phyloP scores from a whole-genome alignment of 2,329 filamentous ascomycete genomes.

The Ceratocystis albifundus region DNA sequence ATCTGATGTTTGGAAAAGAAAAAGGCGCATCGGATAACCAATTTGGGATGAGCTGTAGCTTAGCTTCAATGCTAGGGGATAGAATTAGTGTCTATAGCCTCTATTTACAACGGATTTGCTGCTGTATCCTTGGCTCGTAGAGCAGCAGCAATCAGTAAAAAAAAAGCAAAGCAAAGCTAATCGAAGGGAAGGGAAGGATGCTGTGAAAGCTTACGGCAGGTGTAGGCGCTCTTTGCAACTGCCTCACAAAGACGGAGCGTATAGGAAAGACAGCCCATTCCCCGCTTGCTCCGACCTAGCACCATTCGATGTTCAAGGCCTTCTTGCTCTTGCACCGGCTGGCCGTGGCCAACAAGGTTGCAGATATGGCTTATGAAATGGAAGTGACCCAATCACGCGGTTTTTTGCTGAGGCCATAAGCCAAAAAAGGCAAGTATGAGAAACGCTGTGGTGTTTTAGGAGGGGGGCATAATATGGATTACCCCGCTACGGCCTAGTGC shows the following conservation, averaged over 20 bases:
- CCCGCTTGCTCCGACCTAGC: background rate
- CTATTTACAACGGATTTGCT: too few species aligned
- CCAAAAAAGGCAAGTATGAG: background rate
- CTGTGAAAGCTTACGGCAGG: background rate
- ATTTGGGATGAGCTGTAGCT: slow-evolving; percentile 12
- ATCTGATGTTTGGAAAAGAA: background rate
- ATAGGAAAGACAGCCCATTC: background rate
- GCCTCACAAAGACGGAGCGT: background rate
- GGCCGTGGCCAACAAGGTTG: background rate
- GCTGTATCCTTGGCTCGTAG: too few species aligned
- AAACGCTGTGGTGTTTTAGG: background rate
- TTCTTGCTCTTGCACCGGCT: background rate
- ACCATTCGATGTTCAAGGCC: background rate
- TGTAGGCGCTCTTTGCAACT: slow-evolving; percentile 9
- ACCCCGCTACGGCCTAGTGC: background rate
- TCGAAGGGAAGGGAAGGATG: slow-evolving; percentile 8
- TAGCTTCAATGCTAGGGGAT: background rate
- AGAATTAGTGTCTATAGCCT: too few species aligned
- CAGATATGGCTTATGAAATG: background rate
- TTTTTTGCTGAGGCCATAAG: background rate
- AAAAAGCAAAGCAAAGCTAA: too few species aligned
- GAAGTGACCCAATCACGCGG: background rate
- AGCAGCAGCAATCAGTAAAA: too few species aligned
- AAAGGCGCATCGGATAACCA: slow-evolving; percentile 21
- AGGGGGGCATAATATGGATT: background rate